Percentiles rank a stretch among this genome's conserved stretches.
Conservation (phyloP, 2,329 filamentous ascomycete species). For the Penicillium sp. region DNA sequence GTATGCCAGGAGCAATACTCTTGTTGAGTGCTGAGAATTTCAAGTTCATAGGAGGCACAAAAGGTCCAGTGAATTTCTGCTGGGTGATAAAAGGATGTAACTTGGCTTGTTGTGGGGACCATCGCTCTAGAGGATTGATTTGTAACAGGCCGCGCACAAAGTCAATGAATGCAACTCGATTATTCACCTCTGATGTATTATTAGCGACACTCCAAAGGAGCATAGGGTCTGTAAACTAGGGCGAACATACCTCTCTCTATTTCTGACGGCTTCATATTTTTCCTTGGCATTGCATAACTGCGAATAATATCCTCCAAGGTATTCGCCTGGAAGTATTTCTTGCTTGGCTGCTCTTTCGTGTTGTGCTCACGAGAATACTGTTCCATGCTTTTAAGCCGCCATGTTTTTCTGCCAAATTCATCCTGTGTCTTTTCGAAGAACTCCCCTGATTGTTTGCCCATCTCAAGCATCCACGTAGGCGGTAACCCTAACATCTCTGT, state of each 20-base stretch:
- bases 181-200: conserved; percentile 81
- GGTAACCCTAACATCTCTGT: conserved; percentile 97
- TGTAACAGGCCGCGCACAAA: conserved; percentile 91
- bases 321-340: conserved; percentile 96
- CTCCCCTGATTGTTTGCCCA: conserved; percentile 94
- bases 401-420: conserved; percentile 86
- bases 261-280: conserved; percentile 98
- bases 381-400: conserved; percentile 94
- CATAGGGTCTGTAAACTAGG: not conserved
- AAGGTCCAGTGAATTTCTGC: conserved; percentile 92
- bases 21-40: conserved; percentile 81
- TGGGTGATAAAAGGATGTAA: conserved; percentile 98
- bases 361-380: conserved; percentile 94
- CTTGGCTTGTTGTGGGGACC: conserved; percentile 97
- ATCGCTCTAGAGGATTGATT: conserved; percentile 92
- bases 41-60: conserved; percentile 94
- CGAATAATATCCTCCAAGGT: conserved; percentile 96
- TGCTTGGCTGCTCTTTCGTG: conserved; percentile 97
- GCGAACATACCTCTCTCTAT: conserved; percentile 77
- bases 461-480: conserved; percentile 98
- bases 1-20: conserved; percentile 86
- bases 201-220: not conserved
- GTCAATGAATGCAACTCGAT: conserved; percentile 94
- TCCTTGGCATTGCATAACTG: conserved; percentile 94
- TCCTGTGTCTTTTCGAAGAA: conserved; percentile 94